Base-by-base conservation (phyloP, 768 basidiomycete genomes). In the Suillus plorans region DNA sequence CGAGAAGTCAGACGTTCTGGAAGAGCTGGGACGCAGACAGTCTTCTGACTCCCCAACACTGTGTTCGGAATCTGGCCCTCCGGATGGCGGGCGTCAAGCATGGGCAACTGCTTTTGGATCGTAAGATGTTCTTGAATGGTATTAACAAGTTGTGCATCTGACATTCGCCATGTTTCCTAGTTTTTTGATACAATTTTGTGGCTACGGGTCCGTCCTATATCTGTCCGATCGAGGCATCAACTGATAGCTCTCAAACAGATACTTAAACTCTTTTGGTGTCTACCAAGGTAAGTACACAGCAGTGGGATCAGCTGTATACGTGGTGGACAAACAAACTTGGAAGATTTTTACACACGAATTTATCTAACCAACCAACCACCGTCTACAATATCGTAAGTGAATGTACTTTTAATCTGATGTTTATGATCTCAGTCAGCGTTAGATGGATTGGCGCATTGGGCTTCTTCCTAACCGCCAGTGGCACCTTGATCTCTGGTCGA, bases 361-460 rank as follows among this genome's bases (percentile, higher is more conserved):
- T 75, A 76, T 59, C 72, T 78, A 34, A 66, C 70, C 20, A 70
- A 74, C 31, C 56, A 69, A 34, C 66, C 73, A 0, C 49, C 75
- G 12, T 76, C 77, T 14, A 61, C 73, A 5, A 73, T 77, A 37
- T 71, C 75, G 76, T 74, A 53, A 62, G 74, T 64, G 37, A 12
- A 62, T 52, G 4, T 45, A 39, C 28, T 10, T 44, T 5, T 31
- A 31, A 58, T 66, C 34, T 79, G 80, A 77, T 37, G 71, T 71
- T 8, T 63, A 73, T 25, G 74, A 68, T 47, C 37, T 58, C 22
- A 41, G 16, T 10, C 5, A 22, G 5, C 22, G 37, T 28, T 39
- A 72, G 71, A 16, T 77, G 72, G 72, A 76, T 85, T 61, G 83
- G 82, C n/a, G 79, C 81, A 41, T 71, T 79, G 16, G 79, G 81